Conservation (phyloP, 805 yeast species). For the Nematodospora valgi region DNA sequence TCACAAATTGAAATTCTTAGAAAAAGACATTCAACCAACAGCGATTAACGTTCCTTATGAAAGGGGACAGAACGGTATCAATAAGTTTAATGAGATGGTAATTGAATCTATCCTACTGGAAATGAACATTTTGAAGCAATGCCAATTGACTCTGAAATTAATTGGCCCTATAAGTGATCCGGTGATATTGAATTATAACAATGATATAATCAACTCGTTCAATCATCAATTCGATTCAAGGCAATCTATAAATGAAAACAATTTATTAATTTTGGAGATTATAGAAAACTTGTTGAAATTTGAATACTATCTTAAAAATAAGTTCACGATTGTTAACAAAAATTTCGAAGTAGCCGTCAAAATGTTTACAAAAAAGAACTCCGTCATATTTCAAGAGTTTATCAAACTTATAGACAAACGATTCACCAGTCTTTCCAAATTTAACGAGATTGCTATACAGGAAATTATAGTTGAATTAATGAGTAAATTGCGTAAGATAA, state of each 20-base stretch:
- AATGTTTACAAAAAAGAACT: conserved; percentile 19
- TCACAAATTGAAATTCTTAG: conserved; percentile 43
- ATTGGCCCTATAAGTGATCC: neutral
- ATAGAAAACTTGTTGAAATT: conserved; percentile 40
- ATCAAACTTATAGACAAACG: conserved; percentile 53
- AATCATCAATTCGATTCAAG: conserved; percentile 13
- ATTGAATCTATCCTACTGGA: conserved; percentile 50
- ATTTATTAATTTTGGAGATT: conserved; percentile 34
- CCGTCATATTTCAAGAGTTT: conserved; percentile 51
- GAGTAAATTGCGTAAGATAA: conserved; percentile 60
- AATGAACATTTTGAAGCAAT: conserved; percentile 41
- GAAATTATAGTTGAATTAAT: conserved; percentile 71
- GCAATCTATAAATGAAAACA: conserved; percentile 18
- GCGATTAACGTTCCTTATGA: conserved; percentile 49
- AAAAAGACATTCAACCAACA: conserved; percentile 43
- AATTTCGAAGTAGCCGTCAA: conserved; percentile 13
- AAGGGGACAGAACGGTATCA: conserved; percentile 59
- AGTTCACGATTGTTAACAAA: conserved; percentile 2
- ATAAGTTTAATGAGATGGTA: conserved; percentile 50
- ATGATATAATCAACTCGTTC: conserved; percentile 12
- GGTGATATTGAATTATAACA: neutral
- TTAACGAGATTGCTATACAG: conserved; percentile 62
- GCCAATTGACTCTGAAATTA: conserved; percentile 7
- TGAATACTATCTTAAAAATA: conserved; percentile 11
- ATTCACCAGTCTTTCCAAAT: conserved; percentile 21